Conservation (phyloP, 2,329 filamentous ascomycete species). For the Xylogone sp. region DNA sequence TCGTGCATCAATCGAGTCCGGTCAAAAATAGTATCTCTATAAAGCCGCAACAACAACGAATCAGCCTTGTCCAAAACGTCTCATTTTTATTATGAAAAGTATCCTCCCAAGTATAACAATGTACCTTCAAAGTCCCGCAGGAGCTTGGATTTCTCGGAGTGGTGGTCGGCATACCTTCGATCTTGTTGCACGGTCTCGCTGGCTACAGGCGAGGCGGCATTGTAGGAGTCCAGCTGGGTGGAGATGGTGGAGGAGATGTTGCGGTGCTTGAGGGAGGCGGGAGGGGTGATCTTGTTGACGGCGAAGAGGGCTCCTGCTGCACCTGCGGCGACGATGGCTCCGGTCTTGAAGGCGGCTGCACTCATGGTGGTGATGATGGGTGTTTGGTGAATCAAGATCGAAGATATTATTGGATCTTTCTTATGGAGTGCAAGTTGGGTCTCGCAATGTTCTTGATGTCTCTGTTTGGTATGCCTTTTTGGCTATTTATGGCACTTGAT, state of each 20-base stretch:
- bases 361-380: background rate
- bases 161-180: slow-evolving; percentile 5
- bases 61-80: slow-evolving; percentile 3
- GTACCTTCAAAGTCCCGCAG: slow-evolving; percentile 1
- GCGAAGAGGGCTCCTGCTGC: slow-evolving; percentile 11
- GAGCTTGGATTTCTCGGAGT: background rate
- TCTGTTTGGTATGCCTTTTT: background rate
- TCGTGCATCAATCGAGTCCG: slow-evolving; percentile 14
- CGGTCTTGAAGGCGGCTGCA: slow-evolving; percentile 2
- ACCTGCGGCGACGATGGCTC: slow-evolving; percentile 11
- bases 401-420: background rate
- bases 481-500: background rate
- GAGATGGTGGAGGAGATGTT: slow-evolving; percentile 12
- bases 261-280: slow-evolving; percentile 6
- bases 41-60: slow-evolving; percentile 1
- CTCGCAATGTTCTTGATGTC: background rate
- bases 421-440: background rate
- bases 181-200: slow-evolving; percentile 7
- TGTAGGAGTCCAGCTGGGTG: slow-evolving; percentile 15
- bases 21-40: slow-evolving; percentile 17
- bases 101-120: background rate
- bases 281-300: slow-evolving; percentile 10
- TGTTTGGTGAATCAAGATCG: background rate
- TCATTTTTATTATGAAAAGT: slow-evolving; percentile 1
- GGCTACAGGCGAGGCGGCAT: slow-evolving; percentile 8